A percentile compares a stretch with the other conserved stretches of the same genome.
Evolutionary conservation across 108 stramenopile species (phyloP).

Genomic region (Nitzschia palea): DNA sequence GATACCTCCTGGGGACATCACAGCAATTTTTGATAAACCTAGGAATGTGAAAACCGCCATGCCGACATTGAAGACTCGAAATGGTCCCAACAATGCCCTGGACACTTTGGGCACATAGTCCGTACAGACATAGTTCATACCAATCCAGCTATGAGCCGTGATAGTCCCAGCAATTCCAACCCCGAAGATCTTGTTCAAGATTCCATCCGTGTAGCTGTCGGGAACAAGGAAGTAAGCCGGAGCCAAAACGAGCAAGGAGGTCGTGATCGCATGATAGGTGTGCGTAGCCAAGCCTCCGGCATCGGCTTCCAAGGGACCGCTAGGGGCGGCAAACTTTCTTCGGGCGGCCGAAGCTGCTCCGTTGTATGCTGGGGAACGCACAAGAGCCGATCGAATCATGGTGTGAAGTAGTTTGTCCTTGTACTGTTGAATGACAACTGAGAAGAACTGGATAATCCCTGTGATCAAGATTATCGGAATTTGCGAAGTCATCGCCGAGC

Average conservation of each 20-base stretch:
- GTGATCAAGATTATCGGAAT: too few species aligned
- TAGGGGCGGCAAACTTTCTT: conserved; percentile 22
- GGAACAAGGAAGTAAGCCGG: conserved; percentile 72
- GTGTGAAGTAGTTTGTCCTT: background rate
- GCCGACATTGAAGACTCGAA: conserved; percentile 70
- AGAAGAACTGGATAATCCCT: too few species aligned
- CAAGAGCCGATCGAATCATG: conserved; percentile 16
- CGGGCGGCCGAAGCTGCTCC: background rate
- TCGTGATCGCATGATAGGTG: conserved; percentile 67
- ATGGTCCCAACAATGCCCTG: conserved; percentile 66
- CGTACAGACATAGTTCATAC: conserved; percentile 90
- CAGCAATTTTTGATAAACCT: conserved; percentile 61
- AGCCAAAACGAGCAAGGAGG: conserved; percentile 59
- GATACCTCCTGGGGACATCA: conserved; percentile 67
- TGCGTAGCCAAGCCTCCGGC: conserved; percentile 74
- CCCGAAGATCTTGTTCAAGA: conserved; percentile 71
- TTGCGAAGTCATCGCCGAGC: too few species aligned
- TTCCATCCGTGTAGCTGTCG: conserved; percentile 54
- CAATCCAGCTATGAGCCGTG: conserved; percentile 87
- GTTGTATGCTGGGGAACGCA: conserved; percentile 6
- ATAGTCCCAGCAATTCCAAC: conserved; percentile 67
- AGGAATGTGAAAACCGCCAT: conserved; percentile 63
- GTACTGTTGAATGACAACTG: background rate
- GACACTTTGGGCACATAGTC: conserved; percentile 92
- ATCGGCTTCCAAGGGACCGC: conserved; percentile 65